These are phyloP conservation scores for Cochlearia excelsa DNA, from an alignment of 345 rosid species.

Conservation along the genomic window DNA sequence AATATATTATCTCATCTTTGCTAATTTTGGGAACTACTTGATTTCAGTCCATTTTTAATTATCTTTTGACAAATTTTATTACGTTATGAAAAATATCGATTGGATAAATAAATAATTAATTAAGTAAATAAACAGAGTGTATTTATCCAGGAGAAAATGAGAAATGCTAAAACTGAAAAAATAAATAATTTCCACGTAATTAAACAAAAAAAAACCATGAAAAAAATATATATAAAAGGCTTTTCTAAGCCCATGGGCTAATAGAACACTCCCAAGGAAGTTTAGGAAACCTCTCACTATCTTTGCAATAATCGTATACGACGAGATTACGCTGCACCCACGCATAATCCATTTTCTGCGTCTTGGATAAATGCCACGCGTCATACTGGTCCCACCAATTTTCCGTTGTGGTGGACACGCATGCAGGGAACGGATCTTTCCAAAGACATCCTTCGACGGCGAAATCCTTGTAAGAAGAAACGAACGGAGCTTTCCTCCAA, in stretches of 20 bases:
- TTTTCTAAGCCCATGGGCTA: constrained; percentile 73
- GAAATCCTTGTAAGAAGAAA: constrained; percentile 84
- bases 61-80: too few species aligned
- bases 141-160: background rate
- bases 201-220: too few species aligned
- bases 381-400: constrained; percentile 92
- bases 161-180: background rate
- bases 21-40: too few species aligned
- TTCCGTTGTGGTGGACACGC: constrained; percentile 81
- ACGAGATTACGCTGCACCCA: constrained; percentile 94
- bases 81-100: background rate
- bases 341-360: constrained; percentile 76
- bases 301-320: constrained; percentile 82
- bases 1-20: too few species aligned
- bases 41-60: too few species aligned
- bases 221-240: background rate
- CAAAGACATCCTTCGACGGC: constrained; percentile 81
- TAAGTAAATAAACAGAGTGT: constrained; percentile 18
- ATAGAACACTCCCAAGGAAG: constrained; percentile 76
- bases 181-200: too few species aligned
- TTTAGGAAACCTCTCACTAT: constrained; percentile 51
- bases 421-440: constrained; percentile 87
- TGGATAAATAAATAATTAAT: constrained; percentile 19
- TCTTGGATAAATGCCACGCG: constrained; percentile 82
- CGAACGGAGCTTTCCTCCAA: constrained; percentile 87